Evolutionary conservation across 176 grass and related monocot genomes (phyloP).

Genomic region (Rhynchospora pubera): DNA sequence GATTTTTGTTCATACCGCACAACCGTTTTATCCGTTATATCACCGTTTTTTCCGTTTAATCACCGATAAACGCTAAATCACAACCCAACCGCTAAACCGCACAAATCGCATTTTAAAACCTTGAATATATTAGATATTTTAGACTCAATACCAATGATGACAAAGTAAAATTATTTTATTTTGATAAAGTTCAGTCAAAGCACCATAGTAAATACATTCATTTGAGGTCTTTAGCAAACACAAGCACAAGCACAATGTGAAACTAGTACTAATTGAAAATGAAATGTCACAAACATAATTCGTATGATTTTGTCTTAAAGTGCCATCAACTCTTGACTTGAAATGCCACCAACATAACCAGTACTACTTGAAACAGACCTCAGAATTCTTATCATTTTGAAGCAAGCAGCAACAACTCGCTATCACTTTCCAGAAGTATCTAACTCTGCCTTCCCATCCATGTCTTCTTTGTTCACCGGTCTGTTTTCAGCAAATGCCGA

Average conservation of each 20-base stretch:
- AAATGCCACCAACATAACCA: neutral
- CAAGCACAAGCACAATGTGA: neutral
- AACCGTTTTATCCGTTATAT: too few relatives aligned
- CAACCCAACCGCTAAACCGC: too few relatives aligned
- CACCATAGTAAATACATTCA: neutral
- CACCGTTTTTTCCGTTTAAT: too few relatives aligned
- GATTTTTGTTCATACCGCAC: too few relatives aligned
- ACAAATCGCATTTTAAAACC: too few relatives aligned
- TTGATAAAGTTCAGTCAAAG: neutral
- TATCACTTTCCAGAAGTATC: neutral
- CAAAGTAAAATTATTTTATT: neutral
- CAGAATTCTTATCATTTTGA: neutral
- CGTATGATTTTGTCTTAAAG: neutral
- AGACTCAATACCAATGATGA: neutral
- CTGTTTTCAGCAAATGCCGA: neutral
- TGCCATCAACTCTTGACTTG: neutral
- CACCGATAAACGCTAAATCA: too few relatives aligned
- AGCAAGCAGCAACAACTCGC: neutral
- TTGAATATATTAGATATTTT: too few relatives aligned
- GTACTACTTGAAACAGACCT: neutral
- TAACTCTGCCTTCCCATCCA: neutral
- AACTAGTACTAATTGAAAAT: neutral
- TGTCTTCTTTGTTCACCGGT: constrained; percentile 2
- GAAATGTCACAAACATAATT: neutral
- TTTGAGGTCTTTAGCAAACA: neutral